phyloP scores from a whole-genome alignment of 371 early-diverging fungal species.

The Apophysomyces sp. region DNA sequence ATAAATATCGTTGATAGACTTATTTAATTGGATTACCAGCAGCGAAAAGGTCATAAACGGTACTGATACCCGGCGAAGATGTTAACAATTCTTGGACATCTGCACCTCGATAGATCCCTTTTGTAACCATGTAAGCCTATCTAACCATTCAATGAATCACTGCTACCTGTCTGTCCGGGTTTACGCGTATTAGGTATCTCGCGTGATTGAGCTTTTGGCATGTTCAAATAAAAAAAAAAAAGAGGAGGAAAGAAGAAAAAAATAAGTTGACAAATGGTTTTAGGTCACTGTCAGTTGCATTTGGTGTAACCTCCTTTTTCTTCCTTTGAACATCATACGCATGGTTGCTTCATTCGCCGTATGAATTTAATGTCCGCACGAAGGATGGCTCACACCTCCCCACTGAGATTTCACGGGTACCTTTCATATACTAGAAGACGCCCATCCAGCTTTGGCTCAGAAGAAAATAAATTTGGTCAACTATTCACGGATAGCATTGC shows the following conservation, averaged over 20 bases:
- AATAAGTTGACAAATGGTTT: slow-evolving; percentile 1
- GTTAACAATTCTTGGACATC: slow-evolving; percentile 6
- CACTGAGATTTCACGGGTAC: too few species aligned
- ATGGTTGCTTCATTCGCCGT: not conserved
- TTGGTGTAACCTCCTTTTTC: not conserved
- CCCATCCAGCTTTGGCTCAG: too few species aligned
- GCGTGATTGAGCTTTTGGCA: slow-evolving; percentile 25
- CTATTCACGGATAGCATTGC: too few species aligned
- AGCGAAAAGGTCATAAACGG: slow-evolving; percentile 30
- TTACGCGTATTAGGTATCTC: slow-evolving; percentile 31
- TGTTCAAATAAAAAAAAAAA: not conserved
- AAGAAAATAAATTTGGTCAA: too few species aligned
- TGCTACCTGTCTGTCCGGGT: slow-evolving; percentile 39
- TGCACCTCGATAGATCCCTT: slow-evolving; percentile 33
- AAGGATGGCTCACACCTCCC: too few species aligned
- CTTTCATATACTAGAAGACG: too few species aligned
- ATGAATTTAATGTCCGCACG: not conserved
- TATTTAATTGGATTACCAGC: slow-evolving; percentile 16
- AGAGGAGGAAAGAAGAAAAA: not conserved
- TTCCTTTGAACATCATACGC: too few species aligned
- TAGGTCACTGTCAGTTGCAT: not conserved
- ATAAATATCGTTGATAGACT: not conserved
- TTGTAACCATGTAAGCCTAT: not conserved
- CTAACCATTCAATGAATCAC: not conserved
- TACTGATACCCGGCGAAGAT: slow-evolving; percentile 25